These are phyloP conservation scores for Talaromyces albobiverticillius DNA, from an alignment of 2,329 filamentous ascomycete species.

Conservation along the genomic window DNA sequence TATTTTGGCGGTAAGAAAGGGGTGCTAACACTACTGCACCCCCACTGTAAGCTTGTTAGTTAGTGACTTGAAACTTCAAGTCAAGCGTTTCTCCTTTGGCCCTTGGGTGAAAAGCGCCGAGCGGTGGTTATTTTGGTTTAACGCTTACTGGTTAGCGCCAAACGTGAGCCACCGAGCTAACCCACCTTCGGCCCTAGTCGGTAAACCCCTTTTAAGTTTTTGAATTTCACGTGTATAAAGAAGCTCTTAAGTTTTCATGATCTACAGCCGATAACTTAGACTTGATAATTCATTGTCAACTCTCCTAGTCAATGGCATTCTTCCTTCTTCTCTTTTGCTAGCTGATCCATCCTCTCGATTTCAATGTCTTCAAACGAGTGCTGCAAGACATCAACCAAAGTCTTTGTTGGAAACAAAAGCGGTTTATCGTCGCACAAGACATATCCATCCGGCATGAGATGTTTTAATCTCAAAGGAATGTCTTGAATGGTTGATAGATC, in stretches of 20 bases:
- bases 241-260: too few species aligned
- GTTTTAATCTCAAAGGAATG: neutral
- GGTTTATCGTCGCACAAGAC: neutral
- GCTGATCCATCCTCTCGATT: neutral
- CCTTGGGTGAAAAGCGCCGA: neutral
- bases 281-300: too few species aligned
- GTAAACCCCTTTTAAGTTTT: neutral
- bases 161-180: neutral
- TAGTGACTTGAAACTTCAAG: too few species aligned
- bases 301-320: too few species aligned
- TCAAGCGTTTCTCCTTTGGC: too few species aligned
- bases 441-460: neutral
- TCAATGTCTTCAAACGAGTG: neutral
- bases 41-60: too few species aligned
- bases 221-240: too few species aligned
- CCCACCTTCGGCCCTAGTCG: neutral
- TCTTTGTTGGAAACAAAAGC: neutral
- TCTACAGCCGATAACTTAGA: too few species aligned
- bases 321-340: neutral
- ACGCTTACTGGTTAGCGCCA: neutral
- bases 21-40: too few species aligned
- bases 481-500: neutral
- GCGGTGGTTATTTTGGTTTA: conserved; percentile 4
- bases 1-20: too few species aligned
- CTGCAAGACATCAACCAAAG: neutral